A percentile compares a stretch with the other conserved stretches of the same genome.
These are phyloP conservation scores for Hymenotorrendiella dingleyae DNA, from an alignment of 2,329 filamentous ascomycete genomes.

Conservation along the genomic window DNA sequence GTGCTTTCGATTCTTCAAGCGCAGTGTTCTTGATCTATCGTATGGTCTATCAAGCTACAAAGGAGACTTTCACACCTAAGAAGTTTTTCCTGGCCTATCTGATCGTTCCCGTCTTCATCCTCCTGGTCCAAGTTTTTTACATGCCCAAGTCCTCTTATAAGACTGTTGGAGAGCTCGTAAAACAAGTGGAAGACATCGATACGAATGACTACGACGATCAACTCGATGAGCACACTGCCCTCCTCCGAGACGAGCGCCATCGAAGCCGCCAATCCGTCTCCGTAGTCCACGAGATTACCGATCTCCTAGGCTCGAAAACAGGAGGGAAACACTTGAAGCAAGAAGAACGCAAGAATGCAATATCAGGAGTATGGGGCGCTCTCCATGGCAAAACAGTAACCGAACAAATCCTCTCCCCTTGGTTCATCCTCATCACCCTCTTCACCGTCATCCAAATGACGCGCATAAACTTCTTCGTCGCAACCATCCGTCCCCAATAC, in stretches of 20 bases:
- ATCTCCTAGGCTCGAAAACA: conserved; percentile 61
- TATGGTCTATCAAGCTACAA: conserved; percentile 57
- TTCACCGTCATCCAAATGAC: conserved; percentile 73
- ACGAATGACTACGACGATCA: conserved; percentile 44
- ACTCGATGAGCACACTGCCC: conserved; percentile 42
- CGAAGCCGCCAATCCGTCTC: conserved; percentile 32
- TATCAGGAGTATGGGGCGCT: conserved; percentile 74
- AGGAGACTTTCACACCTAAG: conserved; percentile 52
- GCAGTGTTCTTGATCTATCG: conserved; percentile 72
- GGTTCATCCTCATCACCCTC: conserved; percentile 78
- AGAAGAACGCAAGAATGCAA: conserved; percentile 64
- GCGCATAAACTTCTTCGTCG: conserved; percentile 88
- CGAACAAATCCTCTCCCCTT: conserved; percentile 71
- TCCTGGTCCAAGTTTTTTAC: conserved; percentile 60
- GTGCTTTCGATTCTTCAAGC: conserved; percentile 78
- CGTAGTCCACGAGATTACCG: conserved; percentile 61
- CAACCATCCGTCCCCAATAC: conserved; percentile 79
- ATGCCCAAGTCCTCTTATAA: conserved; percentile 77
- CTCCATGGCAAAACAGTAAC: conserved; percentile 67
- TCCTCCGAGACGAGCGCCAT: conserved; percentile 42
- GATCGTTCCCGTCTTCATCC: conserved; percentile 60
- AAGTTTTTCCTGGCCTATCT: conserved; percentile 71
- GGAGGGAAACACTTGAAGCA: conserved; percentile 57
- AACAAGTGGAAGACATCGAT: conserved; percentile 55
- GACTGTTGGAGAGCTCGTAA: conserved; percentile 75